These are phyloP conservation scores for Schizochytrium sp. DNA, from an alignment of 108 stramenopile species.

Conservation along the genomic window DNA sequence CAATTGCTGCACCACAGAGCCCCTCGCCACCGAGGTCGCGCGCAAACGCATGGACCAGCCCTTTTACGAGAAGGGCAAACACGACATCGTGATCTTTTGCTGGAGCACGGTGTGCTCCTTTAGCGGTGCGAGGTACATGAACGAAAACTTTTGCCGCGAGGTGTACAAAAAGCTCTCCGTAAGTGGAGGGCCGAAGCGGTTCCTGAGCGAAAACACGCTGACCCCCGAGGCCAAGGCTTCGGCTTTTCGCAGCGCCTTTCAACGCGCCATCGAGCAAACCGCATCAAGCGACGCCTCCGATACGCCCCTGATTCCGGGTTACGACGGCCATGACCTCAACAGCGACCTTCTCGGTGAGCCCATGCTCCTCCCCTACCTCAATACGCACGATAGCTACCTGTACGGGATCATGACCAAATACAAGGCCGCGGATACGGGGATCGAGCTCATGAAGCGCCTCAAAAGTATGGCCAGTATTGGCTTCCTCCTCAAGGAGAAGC, in stretches of 20 bases:
- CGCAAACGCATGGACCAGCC: neutral
- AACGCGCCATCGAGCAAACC: neutral
- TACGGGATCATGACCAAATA: neutral
- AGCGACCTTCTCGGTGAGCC: neutral
- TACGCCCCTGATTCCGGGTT: too few relatives aligned
- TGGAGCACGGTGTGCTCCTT: neutral
- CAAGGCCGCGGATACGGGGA: neutral
- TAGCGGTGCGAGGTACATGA: neutral
- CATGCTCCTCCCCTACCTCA: neutral
- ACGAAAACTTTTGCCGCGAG: neutral
- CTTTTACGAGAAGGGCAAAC: neutral
- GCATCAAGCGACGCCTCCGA: neutral
- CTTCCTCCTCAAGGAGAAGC: neutral
- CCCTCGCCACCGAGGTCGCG: neutral
- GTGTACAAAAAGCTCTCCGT: neutral
- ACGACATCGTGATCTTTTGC: neutral
- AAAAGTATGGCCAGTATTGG: neutral
- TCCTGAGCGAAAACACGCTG: neutral
- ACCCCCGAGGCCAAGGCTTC: neutral
- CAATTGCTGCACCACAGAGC: slow-evolving; percentile 7
- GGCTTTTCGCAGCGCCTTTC: neutral
- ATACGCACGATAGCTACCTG: neutral
- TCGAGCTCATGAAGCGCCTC: slow-evolving; percentile 9
- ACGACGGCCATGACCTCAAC: neutral
- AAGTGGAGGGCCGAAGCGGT: neutral